Conservation (phyloP, 495 filamentous ascomycete species). For the Acidiella bohemica region DNA sequence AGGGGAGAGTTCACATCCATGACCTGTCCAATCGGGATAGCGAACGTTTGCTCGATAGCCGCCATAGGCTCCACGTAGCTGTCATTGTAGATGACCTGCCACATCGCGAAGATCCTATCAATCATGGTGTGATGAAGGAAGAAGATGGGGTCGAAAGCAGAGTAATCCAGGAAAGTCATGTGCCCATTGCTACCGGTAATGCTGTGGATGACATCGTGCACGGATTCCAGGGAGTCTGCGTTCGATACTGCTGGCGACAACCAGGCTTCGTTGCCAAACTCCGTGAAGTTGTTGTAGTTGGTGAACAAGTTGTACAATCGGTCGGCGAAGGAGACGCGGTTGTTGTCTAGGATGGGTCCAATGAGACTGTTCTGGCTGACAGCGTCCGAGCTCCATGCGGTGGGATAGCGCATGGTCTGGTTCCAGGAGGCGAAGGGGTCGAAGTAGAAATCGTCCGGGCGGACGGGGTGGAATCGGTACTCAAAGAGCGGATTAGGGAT, state of each 20-base stretch:
- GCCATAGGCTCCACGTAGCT: conserved; percentile 39
- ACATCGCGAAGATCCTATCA: conserved; percentile 57
- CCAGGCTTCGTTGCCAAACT: conserved; percentile 46
- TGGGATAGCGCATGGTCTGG: conserved; percentile 38
- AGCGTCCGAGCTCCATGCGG: conserved; percentile 30
- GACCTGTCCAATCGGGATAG: conserved; percentile 30
- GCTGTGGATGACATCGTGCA: conserved; percentile 52
- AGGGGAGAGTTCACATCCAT: conserved; percentile 27
- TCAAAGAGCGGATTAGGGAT: conserved; percentile 51
- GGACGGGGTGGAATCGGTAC: conserved; percentile 47
- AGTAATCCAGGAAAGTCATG: conserved; percentile 50
- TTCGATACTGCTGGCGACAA: conserved; percentile 27
- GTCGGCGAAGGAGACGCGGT: conserved; percentile 31
- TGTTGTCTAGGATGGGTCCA: conserved; percentile 36
- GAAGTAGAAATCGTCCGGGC: conserved; percentile 25
- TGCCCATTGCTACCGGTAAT: conserved; percentile 46
- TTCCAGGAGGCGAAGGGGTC: conserved; percentile 35
- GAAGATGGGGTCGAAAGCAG: conserved; percentile 64
- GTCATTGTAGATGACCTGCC: conserved; percentile 53
- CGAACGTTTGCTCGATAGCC: conserved; percentile 39
- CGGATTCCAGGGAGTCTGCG: conserved; percentile 45
- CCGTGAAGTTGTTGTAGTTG: conserved; percentile 41
- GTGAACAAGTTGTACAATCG: conserved; percentile 49
- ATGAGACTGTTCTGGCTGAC: conserved; percentile 40
- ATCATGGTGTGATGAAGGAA: conserved; percentile 52